These are phyloP conservation scores for Vitis vinifera DNA, from an alignment of 164 flowering plant genomes.

Conservation along the genomic window ASM3070453v1 NC_081811.1:22466001-22466500, in stretches of 20 bases:
- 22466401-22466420: slow-evolving; percentile 41
- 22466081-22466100: slow-evolving; percentile 40
- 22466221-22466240: slow-evolving; percentile 12
- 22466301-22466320: slow-evolving; percentile 68
- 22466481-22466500: slow-evolving; percentile 37
- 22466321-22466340: slow-evolving; percentile 84
- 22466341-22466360: slow-evolving; percentile 48
- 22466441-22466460: slow-evolving; percentile 56
- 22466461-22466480: slow-evolving; percentile 64
- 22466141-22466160: slow-evolving; percentile 29
- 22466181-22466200: slow-evolving; percentile 44
- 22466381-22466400: slow-evolving; percentile 59
- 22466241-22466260: slow-evolving; percentile 9
- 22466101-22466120: slow-evolving; percentile 13
- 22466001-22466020: slow-evolving; percentile 77
- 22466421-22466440: slow-evolving; percentile 52
- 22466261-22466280: slow-evolving; percentile 42
- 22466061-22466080: slow-evolving; percentile 45
- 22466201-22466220: slow-evolving; percentile 40
- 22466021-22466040: slow-evolving; percentile 96
- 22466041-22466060: slow-evolving; percentile 93
- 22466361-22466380: slow-evolving; percentile 25
- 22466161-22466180: slow-evolving; percentile 11
- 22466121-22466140: slow-evolving; percentile 17
- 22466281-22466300: slow-evolving; percentile 49